These are phyloP conservation scores for Kregervanrija delftensis DNA, from an alignment of 805 yeast species.

Conservation along the genomic window DNA sequence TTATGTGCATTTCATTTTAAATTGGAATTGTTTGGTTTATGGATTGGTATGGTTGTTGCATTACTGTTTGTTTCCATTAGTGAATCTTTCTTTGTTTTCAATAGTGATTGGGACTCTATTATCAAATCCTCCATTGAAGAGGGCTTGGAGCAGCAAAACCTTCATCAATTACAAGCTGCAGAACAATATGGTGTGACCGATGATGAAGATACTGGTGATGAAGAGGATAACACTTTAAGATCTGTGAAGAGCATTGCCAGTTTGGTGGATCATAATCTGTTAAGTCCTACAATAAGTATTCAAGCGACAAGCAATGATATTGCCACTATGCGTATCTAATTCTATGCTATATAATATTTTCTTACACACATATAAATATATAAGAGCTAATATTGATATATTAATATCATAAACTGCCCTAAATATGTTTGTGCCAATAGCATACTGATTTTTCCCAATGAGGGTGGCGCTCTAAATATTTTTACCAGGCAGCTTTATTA, in stretches of 20 bases:
- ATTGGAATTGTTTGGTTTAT: conserved; percentile 50
- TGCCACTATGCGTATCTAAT: too few species aligned
- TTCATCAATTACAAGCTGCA: too few species aligned
- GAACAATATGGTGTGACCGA: background rate
- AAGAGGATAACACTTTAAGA: conserved; percentile 6
- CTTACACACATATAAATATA: too few species aligned
- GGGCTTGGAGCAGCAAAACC: conserved; percentile 12
- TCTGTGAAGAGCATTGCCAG: conserved; percentile 14
- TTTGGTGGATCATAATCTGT: conserved; percentile 21
- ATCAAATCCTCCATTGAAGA: conserved; percentile 25
- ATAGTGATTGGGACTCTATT: conserved; percentile 26
- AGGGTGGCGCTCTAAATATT: too few species aligned
- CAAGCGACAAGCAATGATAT: too few species aligned
- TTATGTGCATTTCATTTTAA: conserved; percentile 44
- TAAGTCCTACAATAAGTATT: conserved; percentile 18
- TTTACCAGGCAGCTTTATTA: too few species aligned
- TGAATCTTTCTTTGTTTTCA: conserved; percentile 30
- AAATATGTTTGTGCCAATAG: too few species aligned
- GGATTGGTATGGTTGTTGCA: conserved; percentile 56
- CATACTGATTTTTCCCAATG: too few species aligned
- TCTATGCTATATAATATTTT: too few species aligned
- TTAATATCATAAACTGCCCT: too few species aligned
- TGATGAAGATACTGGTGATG: conserved; percentile 1
- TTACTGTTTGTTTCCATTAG: conserved; percentile 40
- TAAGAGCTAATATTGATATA: too few species aligned